These are phyloP conservation scores for Lachnellula hyalina DNA, from an alignment of 2,329 filamentous ascomycete genomes.

Conservation along the genomic window DNA sequence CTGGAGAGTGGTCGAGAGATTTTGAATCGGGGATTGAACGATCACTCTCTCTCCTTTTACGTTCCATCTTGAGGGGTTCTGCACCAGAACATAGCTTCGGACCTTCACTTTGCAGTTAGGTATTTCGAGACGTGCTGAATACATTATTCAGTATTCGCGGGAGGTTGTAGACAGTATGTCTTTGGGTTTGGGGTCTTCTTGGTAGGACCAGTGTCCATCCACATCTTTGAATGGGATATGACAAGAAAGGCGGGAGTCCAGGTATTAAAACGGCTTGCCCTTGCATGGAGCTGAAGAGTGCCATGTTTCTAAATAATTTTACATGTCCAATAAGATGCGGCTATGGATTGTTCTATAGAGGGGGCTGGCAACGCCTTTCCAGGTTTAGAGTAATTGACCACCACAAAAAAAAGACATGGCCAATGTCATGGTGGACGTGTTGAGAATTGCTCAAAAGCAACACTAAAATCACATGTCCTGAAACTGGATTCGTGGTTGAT, in stretches of 20 bases:
- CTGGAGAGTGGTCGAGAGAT: constrained; percentile 5
- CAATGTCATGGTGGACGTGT: neutral
- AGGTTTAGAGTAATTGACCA: neutral
- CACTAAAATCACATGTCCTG: neutral
- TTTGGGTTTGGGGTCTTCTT: neutral
- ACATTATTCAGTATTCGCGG: constrained; percentile 4
- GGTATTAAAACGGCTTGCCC: neutral
- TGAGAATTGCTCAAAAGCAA: neutral
- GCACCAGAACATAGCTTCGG: constrained; percentile 21
- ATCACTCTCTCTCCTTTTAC: constrained; percentile 15
- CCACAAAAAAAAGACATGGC: neutral
- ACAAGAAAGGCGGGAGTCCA: neutral
- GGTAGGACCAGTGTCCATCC: neutral
- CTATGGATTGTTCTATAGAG: neutral
- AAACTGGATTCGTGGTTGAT: neutral
- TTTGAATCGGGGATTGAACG: constrained; percentile 20
- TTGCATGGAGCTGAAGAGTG: neutral
- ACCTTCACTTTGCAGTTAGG: constrained; percentile 15
- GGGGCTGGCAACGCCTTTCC: too few relatives aligned
- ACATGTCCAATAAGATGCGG: neutral
- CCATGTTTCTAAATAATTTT: neutral
- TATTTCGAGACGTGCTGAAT: neutral
- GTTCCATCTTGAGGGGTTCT: constrained; percentile 17
- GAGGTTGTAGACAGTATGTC: neutral
- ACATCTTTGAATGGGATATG: neutral